Conservation (phyloP, 2,329 filamentous ascomycete genomes). For the Ceratocystis diversiconidia region DNA sequence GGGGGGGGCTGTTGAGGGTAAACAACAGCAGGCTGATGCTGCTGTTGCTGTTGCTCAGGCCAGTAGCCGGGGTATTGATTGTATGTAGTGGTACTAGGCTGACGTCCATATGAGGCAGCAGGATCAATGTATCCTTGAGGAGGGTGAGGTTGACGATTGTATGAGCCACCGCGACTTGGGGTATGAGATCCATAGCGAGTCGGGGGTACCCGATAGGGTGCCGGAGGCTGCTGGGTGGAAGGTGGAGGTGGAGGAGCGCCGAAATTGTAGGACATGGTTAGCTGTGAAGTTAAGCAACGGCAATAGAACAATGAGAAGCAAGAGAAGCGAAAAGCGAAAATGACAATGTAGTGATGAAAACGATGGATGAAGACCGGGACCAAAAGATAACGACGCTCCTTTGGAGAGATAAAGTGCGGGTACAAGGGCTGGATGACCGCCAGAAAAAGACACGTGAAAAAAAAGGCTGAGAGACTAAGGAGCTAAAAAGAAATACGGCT, state of each 20-base stretch:
- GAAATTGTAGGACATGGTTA: slow-evolving; percentile 39
- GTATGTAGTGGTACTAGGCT: slow-evolving; percentile 37
- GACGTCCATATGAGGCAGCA: slow-evolving; percentile 31
- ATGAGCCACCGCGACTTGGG: slow-evolving; percentile 19
- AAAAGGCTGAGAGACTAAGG: not conserved
- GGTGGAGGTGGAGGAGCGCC: slow-evolving; percentile 37
- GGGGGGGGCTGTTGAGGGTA: slow-evolving; percentile 12
- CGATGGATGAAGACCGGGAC: too few species aligned
- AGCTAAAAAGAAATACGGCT: not conserved
- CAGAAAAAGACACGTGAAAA: too few species aligned
- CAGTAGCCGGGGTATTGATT: slow-evolving; percentile 38
- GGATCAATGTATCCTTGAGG: slow-evolving; percentile 32
- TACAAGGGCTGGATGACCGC: too few species aligned
- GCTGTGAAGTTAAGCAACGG: not conserved
- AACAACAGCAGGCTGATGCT: slow-evolving; percentile 10
- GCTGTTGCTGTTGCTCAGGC: slow-evolving; percentile 11
- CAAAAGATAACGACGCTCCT: too few species aligned
- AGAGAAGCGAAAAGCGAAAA: too few species aligned
- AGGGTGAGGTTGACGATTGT: slow-evolving; percentile 20
- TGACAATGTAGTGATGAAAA: too few species aligned
- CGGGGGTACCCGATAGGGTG: slow-evolving; percentile 32
- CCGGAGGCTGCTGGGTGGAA: slow-evolving; percentile 33
- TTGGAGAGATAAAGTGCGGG: too few species aligned
- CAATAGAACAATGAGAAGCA: too few species aligned
- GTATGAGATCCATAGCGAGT: slow-evolving; percentile 19